These are phyloP conservation scores for Cystofilobasidium macerans DNA, from an alignment of 768 basidiomycete genomes.

Conservation along the genomic window DNA sequence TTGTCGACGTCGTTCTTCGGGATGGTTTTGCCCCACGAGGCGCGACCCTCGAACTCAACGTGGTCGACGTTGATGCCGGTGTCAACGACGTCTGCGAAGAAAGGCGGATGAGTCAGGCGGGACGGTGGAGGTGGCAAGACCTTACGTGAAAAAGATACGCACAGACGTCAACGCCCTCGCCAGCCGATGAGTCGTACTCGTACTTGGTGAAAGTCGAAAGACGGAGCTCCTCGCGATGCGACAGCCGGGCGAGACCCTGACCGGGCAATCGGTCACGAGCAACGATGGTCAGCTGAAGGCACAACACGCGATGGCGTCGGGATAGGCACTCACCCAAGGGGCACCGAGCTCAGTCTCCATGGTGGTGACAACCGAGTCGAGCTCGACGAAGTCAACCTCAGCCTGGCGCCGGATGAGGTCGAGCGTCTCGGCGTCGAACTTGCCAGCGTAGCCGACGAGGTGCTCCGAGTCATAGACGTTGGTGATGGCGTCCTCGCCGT, in stretches of 20 bases:
- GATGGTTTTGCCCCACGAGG: conserved; percentile 80
- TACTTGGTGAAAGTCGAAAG: conserved; percentile 80
- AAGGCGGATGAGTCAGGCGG: background rate
- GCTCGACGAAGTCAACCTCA: conserved; percentile 85
- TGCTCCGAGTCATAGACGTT: conserved; percentile 63
- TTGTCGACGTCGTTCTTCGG: conserved; percentile 66
- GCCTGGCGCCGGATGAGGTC: conserved; percentile 68
- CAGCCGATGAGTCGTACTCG: conserved; percentile 57
- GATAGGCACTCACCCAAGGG: conserved; percentile 60
- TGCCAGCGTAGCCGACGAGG: conserved; percentile 65
- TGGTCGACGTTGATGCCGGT: conserved; percentile 83
- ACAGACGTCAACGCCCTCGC: conserved; percentile 81
- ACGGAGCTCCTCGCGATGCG: conserved; percentile 64
- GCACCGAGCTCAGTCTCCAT: conserved; percentile 59
- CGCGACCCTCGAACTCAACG: conserved; percentile 72
- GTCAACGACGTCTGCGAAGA: conserved; percentile 40
- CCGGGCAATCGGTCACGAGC: conserved; percentile 29
- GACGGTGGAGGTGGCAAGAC: background rate
- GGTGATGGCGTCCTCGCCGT: conserved; percentile 33
- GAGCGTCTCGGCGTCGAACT: conserved; percentile 58
- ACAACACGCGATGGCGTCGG: too few relatives aligned
- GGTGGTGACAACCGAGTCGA: conserved; percentile 81
- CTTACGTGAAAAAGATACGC: conserved; percentile 41
- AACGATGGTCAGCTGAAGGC: background rate
- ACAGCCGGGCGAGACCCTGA: conserved; percentile 89